Evolutionary conservation across 2,329 filamentous ascomycete species (phyloP).

Genomic region (Incumbomyces delicatus): DNA sequence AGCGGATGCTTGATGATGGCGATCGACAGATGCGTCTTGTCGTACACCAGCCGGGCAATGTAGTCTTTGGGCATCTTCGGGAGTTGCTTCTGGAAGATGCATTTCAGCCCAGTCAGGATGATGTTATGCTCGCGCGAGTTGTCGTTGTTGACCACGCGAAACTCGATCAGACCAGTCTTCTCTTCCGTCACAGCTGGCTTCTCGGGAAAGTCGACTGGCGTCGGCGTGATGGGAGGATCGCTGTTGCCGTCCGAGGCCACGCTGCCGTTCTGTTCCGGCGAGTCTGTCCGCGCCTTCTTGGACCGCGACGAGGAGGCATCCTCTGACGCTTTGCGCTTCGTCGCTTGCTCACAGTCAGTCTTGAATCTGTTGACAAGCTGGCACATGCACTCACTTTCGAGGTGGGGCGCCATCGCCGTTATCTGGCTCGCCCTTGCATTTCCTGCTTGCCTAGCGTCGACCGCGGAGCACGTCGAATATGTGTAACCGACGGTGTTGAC

Average conservation of each 20-base stretch:
- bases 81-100: conserved; percentile 95
- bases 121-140: conserved; percentile 78
- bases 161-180: conserved; percentile 87
- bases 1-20: conserved; percentile 95
- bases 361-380: neutral
- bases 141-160: conserved; percentile 96
- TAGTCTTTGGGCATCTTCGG: conserved; percentile 99
- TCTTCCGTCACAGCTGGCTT: conserved; percentile 94
- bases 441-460: neutral
- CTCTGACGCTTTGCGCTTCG: conserved; percentile 43
- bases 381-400: conserved; percentile 12
- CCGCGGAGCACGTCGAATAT: neutral
- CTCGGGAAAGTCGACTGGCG: conserved; percentile 76
- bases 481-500: no score
- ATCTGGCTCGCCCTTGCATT: neutral
- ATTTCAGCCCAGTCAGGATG: conserved; percentile 90
- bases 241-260: conserved; percentile 14
- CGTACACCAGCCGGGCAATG: conserved; percentile 93
- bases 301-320: conserved; percentile 35
- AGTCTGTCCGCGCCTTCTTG: conserved; percentile 42
- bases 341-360: conserved; percentile 11
- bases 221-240: conserved; percentile 45
- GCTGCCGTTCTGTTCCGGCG: conserved; percentile 27
- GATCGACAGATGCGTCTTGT: conserved; percentile 89
- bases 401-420: conserved; percentile 6